Evolutionary conservation across 2,329 filamentous ascomycete genomes (phyloP).

Genomic region (Colletotrichum cuscutae): DNA sequence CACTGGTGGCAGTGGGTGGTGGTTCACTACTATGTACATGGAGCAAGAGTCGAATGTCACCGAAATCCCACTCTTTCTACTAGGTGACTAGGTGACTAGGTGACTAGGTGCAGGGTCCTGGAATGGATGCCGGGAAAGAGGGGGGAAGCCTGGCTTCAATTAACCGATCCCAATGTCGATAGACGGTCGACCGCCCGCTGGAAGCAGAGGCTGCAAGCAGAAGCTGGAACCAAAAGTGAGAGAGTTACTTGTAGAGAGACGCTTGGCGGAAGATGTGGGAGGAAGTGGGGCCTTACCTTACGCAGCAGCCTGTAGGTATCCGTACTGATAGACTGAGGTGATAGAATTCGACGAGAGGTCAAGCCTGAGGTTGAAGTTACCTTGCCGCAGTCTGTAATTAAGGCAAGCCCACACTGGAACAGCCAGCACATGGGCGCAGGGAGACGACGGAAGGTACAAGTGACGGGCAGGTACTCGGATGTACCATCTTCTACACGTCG

Average conservation of each 20-base stretch:
- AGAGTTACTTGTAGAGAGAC: not conserved
- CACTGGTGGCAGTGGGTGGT: not conserved
- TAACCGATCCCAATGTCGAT: conserved; percentile 11
- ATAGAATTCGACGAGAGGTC: too few relatives aligned
- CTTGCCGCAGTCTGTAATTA: not conserved
- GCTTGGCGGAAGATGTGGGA: conserved; percentile 16
- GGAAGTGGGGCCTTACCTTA: not conserved
- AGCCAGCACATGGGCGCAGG: conserved; percentile 19
- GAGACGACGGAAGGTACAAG: conserved; percentile 1
- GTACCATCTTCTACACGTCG: not conserved
- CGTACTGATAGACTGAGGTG: too few relatives aligned
- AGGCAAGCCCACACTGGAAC: not conserved
- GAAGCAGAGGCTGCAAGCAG: too few relatives aligned
- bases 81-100: not conserved
- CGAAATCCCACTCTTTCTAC: not conserved
- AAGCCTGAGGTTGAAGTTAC: not conserved
- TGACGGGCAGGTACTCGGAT: not conserved
- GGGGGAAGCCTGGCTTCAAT: not conserved
- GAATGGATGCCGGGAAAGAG: not conserved
- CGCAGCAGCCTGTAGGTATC: too few relatives aligned
- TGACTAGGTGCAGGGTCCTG: not conserved
- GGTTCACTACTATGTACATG: not conserved
- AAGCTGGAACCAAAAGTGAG: not conserved
- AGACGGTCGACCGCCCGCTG: not conserved
- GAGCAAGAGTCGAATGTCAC: conserved; percentile 7